These are phyloP conservation scores for Atkinsonella hypoxylon DNA, from an alignment of 2,329 filamentous ascomycete genomes.

Conservation along the genomic window DNA sequence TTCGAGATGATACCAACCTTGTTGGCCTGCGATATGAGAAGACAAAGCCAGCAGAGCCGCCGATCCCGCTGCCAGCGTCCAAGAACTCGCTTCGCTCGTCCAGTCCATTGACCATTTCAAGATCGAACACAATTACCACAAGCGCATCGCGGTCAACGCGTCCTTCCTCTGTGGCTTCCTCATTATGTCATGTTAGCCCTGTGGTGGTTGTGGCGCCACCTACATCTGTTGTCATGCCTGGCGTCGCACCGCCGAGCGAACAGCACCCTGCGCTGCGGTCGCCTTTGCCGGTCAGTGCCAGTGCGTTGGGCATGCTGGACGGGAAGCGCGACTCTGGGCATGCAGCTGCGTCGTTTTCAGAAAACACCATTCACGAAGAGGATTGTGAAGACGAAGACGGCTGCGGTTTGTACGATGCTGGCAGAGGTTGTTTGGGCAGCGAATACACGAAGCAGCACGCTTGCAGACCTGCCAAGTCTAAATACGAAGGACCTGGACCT, in stretches of 20 bases:
- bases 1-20: slow-evolving; percentile 37
- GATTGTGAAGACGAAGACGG: slow-evolving; percentile 25
- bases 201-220: slow-evolving; percentile 19
- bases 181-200: slow-evolving; percentile 15
- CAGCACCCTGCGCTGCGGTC: slow-evolving; percentile 40
- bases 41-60: slow-evolving; percentile 43
- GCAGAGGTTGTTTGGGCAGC: no score
- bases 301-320: slow-evolving; percentile 22
- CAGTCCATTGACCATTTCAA: slow-evolving; percentile 7
- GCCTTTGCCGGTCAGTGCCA: slow-evolving; percentile 10
- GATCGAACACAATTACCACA: slow-evolving; percentile 13
- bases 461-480: not conserved
- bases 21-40: slow-evolving; percentile 50
- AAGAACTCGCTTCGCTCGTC: slow-evolving; percentile 16
- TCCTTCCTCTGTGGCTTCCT: slow-evolving; percentile 6
- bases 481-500: not conserved
- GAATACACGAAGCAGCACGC: not conserved
- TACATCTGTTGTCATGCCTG: slow-evolving; percentile 13
- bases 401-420: not conserved
- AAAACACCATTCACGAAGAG: slow-evolving; percentile 26
- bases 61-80: slow-evolving; percentile 38
- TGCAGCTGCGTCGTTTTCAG: slow-evolving; percentile 26
- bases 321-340: slow-evolving; percentile 46
- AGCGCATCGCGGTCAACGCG: slow-evolving; percentile 2
- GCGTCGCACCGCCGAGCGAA: slow-evolving; percentile 33